A percentile compares a stretch with the other conserved stretches of the same genome.
Conservation (phyloP, 2,329 filamentous ascomycete genomes). For the Aaosphaeria arxii region DNA sequence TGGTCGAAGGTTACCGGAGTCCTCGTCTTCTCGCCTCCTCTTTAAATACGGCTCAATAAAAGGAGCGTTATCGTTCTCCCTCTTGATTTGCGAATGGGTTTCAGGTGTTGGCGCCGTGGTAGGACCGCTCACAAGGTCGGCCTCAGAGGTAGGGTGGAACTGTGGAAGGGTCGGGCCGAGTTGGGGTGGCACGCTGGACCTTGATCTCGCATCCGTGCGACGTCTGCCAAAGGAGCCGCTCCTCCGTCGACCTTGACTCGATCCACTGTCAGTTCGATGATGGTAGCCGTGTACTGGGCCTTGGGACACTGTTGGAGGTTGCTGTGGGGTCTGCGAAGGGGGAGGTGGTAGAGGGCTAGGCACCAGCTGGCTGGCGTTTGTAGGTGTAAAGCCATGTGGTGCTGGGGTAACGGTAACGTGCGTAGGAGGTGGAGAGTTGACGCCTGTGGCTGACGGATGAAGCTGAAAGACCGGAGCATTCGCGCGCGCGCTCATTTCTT, state of each 20-base stretch:
- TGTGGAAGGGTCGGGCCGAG: conserved; percentile 30
- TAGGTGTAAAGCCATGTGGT: conserved; percentile 35
- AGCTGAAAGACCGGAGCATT: conserved; percentile 81
- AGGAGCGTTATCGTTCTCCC: conserved; percentile 22
- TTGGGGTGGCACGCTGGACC: conserved; percentile 35
- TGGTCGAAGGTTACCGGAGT: conserved; percentile 12
- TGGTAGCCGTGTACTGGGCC: conserved; percentile 29
- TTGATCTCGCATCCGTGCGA: conserved; percentile 27
- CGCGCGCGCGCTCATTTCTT: conserved; percentile 89
- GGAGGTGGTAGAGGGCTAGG: conserved; percentile 19
- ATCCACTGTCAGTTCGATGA: conserved; percentile 31
- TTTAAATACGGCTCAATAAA: conserved; percentile 31
- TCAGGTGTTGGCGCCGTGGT: conserved; percentile 31
- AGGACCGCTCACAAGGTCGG: conserved; percentile 33
- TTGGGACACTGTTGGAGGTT: conserved; percentile 18
- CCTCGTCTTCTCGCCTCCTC: conserved; percentile 28
- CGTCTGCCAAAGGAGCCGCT: conserved; percentile 33
- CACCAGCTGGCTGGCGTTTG: conserved; percentile 37
- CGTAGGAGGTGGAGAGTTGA: conserved; percentile 27
- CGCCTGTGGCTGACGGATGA: conserved; percentile 34
- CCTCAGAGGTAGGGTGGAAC: conserved; percentile 29
- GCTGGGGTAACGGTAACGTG: conserved; percentile 14
- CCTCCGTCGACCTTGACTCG: conserved; percentile 28
- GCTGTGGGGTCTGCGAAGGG: conserved; percentile 24
- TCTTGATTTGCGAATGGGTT: conserved; percentile 24